Conservation (phyloP, 257 asterid genomes). For the Apocynum venetum region DNA sequence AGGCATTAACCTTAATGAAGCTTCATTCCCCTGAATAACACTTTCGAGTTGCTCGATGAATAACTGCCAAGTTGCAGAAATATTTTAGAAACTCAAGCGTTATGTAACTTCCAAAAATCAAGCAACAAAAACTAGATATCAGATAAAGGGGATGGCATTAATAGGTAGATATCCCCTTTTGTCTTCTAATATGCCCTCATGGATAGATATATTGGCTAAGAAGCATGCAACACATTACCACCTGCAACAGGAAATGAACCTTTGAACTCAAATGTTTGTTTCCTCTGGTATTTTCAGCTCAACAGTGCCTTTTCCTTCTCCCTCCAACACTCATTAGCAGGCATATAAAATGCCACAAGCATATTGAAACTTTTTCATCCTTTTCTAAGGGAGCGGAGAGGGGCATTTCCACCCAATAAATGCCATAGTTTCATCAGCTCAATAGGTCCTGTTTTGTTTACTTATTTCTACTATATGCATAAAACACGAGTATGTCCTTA, state of each 20-base stretch:
- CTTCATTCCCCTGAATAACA: slow-evolving; percentile 68
- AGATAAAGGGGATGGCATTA: not conserved
- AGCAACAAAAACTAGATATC: not conserved
- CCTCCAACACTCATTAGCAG: not conserved
- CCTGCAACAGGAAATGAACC: not conserved
- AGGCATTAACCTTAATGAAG: slow-evolving; percentile 58
- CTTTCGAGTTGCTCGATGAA: slow-evolving; percentile 91
- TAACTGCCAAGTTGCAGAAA: slow-evolving; percentile 48
- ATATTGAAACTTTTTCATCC: not conserved
- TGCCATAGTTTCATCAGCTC: not conserved
- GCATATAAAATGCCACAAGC: not conserved
- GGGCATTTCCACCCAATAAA: not conserved
- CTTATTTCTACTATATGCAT: not conserved
- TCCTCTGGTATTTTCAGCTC: not conserved
- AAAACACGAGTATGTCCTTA: not conserved
- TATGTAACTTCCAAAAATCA: slow-evolving; percentile 13
- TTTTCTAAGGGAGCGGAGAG: not conserved
- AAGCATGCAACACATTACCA: not conserved
- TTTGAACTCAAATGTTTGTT: not conserved
- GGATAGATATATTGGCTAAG: not conserved
- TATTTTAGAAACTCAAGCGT: slow-evolving; percentile 20
- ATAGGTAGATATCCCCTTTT: not conserved
- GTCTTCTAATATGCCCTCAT: not conserved
- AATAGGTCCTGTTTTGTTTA: not conserved
- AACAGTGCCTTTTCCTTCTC: not conserved